A percentile compares a stretch with the other conserved stretches of the same genome.
Evolutionary conservation across 1,284 basidiomycete species (phyloP).

Genomic region (Boletus semigastroideus): DNA sequence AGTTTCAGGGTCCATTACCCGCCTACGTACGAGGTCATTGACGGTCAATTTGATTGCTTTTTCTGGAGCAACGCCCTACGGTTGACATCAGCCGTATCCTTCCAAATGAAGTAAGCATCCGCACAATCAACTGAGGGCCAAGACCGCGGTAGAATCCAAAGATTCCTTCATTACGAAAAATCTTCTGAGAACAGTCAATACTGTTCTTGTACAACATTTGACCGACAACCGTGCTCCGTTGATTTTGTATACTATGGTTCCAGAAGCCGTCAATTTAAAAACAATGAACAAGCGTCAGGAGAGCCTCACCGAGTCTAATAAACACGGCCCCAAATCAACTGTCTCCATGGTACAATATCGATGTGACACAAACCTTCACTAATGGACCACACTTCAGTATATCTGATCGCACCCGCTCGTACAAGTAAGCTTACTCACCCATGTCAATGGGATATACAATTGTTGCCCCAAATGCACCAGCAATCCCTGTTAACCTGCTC

Average conservation of each 20-base stretch:
- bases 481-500: constrained; percentile 54
- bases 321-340: constrained; percentile 9
- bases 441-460: constrained; percentile 95
- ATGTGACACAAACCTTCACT: constrained; percentile 64
- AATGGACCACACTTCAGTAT: constrained; percentile 14
- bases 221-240: constrained; percentile 91
- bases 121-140: constrained; percentile 88
- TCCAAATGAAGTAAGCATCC: constrained; percentile 26
- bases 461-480: constrained; percentile 90
- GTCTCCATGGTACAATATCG: constrained; percentile 3
- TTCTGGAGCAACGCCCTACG: constrained; percentile 94
- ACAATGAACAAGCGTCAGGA: not conserved
- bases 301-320: constrained; percentile 61
- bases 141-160: constrained; percentile 96
- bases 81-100: constrained; percentile 8
- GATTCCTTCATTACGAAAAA: constrained; percentile 93
- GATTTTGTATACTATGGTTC: constrained; percentile 87
- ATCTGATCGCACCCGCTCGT: not conserved
- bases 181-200: constrained; percentile 91
- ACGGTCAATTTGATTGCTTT: constrained; percentile 97
- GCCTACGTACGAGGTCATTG: constrained; percentile 88
- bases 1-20: constrained; percentile 90
- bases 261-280: constrained; percentile 1
- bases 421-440: constrained; percentile 51
- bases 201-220: constrained; percentile 95